These are phyloP conservation scores for Beauveria brongniartii DNA, from an alignment of 2,329 filamentous ascomycete genomes.

Conservation along the genomic window DNA sequence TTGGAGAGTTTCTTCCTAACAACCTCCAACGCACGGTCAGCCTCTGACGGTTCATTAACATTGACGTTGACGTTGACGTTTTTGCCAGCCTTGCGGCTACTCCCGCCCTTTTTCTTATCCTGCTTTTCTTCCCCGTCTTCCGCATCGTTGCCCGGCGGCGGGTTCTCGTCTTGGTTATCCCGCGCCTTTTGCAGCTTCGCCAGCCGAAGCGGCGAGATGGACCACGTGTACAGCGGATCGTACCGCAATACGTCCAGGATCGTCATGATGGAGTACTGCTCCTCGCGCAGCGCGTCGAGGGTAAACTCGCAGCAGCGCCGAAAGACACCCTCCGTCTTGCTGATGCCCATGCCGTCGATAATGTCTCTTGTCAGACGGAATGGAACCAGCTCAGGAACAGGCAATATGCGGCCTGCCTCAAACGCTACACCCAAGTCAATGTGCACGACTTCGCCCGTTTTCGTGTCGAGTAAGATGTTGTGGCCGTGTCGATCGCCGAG, in stretches of 20 bases:
- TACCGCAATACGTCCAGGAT: slow-evolving; percentile 97
- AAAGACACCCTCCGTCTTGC: slow-evolving; percentile 91
- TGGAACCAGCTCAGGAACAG: slow-evolving; percentile 89
- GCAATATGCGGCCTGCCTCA: slow-evolving; percentile 89
- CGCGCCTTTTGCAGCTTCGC: slow-evolving; percentile 58
- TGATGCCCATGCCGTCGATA: slow-evolving; percentile 94
- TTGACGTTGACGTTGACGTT: slow-evolving; percentile 34
- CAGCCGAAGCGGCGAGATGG: slow-evolving; percentile 63
- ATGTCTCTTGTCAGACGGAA: slow-evolving; percentile 92
- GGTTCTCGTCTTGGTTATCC: slow-evolving; percentile 36
- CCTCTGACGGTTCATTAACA: slow-evolving; percentile 56
- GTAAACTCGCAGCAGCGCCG: slow-evolving; percentile 98
- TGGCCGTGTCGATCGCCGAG: slow-evolving; percentile 92
- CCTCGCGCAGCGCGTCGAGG: slow-evolving; percentile 85
- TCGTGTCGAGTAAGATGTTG: slow-evolving; percentile 88
- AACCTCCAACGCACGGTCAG: slow-evolving; percentile 82
- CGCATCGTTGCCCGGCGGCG: slow-evolving; percentile 24
- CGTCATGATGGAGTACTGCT: slow-evolving; percentile 96
- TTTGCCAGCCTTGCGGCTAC: slow-evolving; percentile 28
- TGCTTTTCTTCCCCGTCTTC: slow-evolving; percentile 29
- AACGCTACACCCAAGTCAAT: slow-evolving; percentile 97
- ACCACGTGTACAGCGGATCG: slow-evolving; percentile 95
- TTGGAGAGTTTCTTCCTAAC: slow-evolving; percentile 95
- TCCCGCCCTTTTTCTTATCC: slow-evolving; percentile 28
- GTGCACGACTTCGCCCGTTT: slow-evolving; percentile 88